A percentile compares a stretch with the other conserved stretches of the same genome.
phyloP scores from a whole-genome alignment of 768 basidiomycete species.

The Kwoniella europaea region DNA sequence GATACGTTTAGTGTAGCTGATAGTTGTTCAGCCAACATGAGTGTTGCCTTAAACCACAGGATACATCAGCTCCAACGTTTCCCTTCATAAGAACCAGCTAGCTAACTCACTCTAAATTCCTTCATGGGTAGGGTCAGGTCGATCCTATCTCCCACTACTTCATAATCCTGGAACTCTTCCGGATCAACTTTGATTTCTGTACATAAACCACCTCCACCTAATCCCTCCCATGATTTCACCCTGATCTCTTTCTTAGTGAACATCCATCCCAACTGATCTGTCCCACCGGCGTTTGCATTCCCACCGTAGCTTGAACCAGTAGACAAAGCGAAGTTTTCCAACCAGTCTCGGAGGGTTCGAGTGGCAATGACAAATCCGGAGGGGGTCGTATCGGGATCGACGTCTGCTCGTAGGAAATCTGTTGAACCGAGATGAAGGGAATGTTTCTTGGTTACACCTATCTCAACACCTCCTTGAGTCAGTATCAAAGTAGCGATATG shows the following conservation, averaged over 20 bases:
- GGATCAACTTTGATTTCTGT: conserved; percentile 54
- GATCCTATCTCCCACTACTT: conserved; percentile 38
- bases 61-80: conserved; percentile 2
- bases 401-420: conserved; percentile 51
- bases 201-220: conserved; percentile 33
- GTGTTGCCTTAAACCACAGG: conserved; percentile 36
- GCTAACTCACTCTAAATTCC: conserved; percentile 54
- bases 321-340: conserved; percentile 52
- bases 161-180: conserved; percentile 54
- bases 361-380: conserved; percentile 48
- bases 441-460: conserved; percentile 57
- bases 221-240: conserved; percentile 54
- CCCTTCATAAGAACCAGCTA: not conserved
- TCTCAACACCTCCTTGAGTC: not conserved
- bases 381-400: conserved; percentile 51
- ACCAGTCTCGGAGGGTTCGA: conserved; percentile 51
- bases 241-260: conserved; percentile 49
- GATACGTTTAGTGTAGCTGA: conserved; percentile 43
- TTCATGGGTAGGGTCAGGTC: conserved; percentile 55
- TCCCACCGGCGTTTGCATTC: conserved; percentile 9
- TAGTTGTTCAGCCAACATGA: conserved; percentile 51
- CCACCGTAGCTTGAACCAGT: conserved; percentile 5
- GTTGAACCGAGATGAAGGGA: conserved; percentile 50
- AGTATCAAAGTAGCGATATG: too few relatives aligned
- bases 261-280: conserved; percentile 55